These are phyloP conservation scores for Murraya paniculata DNA, from an alignment of 345 rosid genomes.

Conservation along the genomic window DNA sequence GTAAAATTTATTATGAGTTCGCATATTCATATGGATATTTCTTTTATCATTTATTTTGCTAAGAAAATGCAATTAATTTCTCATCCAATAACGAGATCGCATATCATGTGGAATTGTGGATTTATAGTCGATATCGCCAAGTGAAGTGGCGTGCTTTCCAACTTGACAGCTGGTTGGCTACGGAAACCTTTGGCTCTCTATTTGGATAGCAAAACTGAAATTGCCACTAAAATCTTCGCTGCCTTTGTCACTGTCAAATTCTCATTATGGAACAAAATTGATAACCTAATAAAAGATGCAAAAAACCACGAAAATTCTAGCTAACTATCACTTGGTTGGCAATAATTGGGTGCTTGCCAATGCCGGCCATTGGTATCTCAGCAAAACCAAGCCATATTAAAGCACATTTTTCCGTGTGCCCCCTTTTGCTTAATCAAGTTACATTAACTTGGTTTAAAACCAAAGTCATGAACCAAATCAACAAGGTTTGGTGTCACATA, in stretches of 20 bases:
- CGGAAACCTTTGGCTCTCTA: conserved; percentile 18
- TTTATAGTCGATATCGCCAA: not conserved
- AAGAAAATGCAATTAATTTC: too few relatives aligned
- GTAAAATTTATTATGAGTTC: too few relatives aligned
- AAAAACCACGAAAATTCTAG: not conserved
- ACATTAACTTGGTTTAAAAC: conserved; percentile 4
- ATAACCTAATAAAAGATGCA: not conserved
- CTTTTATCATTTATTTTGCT: too few relatives aligned
- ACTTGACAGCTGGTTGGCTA: conserved; percentile 27
- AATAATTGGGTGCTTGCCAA: not conserved
- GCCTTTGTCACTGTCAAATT: not conserved
- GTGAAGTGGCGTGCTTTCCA: conserved; percentile 19
- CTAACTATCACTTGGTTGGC: not conserved
- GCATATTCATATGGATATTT: too few relatives aligned
- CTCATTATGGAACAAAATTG: not conserved
- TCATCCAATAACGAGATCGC: too few relatives aligned
- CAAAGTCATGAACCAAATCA: conserved; percentile 13
- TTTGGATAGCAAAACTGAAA: conserved; percentile 3
- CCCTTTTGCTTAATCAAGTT: conserved; percentile 3
- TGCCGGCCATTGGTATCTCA: not conserved
- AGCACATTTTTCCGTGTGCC: not conserved
- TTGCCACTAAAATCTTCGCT: not conserved
- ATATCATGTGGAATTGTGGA: too few relatives aligned
- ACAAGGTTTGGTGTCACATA: not conserved
- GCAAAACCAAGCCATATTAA: not conserved